These are phyloP conservation scores for Vinca minor DNA, from an alignment of 257 asterid genomes.

Conservation along the genomic window DNA sequence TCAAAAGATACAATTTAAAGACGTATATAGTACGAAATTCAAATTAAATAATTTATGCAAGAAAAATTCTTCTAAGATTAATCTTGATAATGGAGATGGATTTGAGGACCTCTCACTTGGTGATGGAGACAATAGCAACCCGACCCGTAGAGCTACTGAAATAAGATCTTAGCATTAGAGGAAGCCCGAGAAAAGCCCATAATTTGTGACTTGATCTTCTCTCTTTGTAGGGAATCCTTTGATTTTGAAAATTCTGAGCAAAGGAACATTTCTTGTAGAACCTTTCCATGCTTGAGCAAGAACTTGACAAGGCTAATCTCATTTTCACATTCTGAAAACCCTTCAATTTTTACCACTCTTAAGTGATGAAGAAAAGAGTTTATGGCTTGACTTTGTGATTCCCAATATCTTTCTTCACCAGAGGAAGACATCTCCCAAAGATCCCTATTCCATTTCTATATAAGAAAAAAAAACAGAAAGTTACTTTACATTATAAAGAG, in stretches of 20 bases:
- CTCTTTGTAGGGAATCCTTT: constrained; percentile 41
- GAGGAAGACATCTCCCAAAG: constrained; percentile 47
- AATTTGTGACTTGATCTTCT: constrained; percentile 56
- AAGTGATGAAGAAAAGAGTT: constrained; percentile 51
- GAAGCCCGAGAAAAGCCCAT: constrained; percentile 71
- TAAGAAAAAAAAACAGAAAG: neutral
- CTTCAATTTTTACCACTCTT: constrained; percentile 53
- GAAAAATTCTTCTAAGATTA: too few species aligned
- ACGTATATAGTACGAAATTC: too few species aligned
- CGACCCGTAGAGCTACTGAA: too few species aligned
- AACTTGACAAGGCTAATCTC: constrained; percentile 57
- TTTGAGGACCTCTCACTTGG: too few species aligned
- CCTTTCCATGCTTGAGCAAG: constrained; percentile 64
- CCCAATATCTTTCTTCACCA: constrained; percentile 71
- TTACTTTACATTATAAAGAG: too few species aligned
- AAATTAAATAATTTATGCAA: too few species aligned
- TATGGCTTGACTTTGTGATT: constrained; percentile 48
- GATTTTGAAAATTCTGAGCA: constrained; percentile 32
- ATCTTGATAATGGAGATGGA: too few species aligned
- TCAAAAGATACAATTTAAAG: too few species aligned
- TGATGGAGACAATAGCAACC: too few species aligned
- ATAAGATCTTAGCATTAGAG: constrained; percentile 51
- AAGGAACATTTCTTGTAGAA: constrained; percentile 42
- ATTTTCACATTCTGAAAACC: constrained; percentile 51
- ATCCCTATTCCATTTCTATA: constrained; percentile 59